Percentiles rank a stretch among this genome's conserved stretches.
phyloP scores from a whole-genome alignment of 305 asterid species.

The Rubia balearica region DNA sequence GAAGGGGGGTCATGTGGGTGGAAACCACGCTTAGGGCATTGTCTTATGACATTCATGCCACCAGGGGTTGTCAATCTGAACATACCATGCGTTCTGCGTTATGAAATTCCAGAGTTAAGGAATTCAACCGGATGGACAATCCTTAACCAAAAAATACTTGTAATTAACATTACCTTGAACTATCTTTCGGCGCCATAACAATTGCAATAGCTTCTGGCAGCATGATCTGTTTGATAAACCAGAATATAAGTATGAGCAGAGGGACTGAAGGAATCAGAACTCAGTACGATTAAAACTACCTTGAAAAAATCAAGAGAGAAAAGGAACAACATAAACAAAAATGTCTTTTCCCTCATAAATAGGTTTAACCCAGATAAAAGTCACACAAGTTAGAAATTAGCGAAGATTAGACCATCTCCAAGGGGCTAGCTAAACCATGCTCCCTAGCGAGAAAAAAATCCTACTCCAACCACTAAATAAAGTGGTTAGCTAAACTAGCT shows the following conservation, averaged over 20 bases:
- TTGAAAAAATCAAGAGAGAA: background rate
- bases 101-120: constrained; percentile 5
- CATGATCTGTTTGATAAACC: constrained; percentile 58
- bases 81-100: constrained; percentile 70
- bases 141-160: constrained; percentile 2
- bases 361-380: background rate
- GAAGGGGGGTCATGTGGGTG: constrained; percentile 87
- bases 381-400: background rate
- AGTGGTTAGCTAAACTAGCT: too few species aligned
- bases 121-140: background rate
- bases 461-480: too few species aligned
- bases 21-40: constrained; percentile 87
- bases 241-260: constrained; percentile 11
- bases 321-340: background rate
- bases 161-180: constrained; percentile 43
- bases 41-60: constrained; percentile 87
- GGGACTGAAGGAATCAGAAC: background rate
- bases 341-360: background rate
- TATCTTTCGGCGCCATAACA: constrained; percentile 94
- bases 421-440: too few species aligned
- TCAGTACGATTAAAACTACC: background rate
- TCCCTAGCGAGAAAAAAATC: too few species aligned
- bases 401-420: background rate
- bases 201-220: constrained; percentile 96
- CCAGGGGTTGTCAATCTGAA: constrained; percentile 82